Conservation (phyloP, 2,329 filamentous ascomycete genomes). For the Mariannaea elegans region DNA sequence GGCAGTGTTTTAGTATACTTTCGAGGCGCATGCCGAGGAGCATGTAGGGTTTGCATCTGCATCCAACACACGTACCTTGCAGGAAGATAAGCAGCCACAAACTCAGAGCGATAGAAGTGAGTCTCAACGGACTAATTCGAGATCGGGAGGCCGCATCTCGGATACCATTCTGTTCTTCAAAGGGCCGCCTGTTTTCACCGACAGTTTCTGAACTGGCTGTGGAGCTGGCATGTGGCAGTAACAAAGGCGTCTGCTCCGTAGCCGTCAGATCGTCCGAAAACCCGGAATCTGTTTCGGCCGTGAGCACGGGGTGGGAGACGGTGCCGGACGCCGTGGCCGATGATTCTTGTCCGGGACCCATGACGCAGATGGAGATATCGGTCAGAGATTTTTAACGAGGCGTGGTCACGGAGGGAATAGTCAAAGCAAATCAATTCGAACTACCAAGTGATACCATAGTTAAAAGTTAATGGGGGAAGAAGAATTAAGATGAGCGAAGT, state of each 20-base stretch:
- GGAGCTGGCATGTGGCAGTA: slow-evolving; percentile 18
- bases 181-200: neutral
- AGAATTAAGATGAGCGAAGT: neutral
- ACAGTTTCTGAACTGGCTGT: slow-evolving; percentile 12
- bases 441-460: neutral
- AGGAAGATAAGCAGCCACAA: slow-evolving; percentile 42
- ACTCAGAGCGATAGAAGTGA: slow-evolving; percentile 53
- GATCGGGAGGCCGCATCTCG: slow-evolving; percentile 24
- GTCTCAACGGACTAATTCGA: slow-evolving; percentile 45
- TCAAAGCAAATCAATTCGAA: neutral
- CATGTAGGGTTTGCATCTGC: neutral
- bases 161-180: slow-evolving; percentile 11
- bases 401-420: neutral
- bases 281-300: neutral
- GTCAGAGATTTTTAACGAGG: neutral
- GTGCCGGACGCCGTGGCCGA: neutral
- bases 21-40: neutral
- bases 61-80: slow-evolving; percentile 31
- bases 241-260: slow-evolving; percentile 36
- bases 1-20: slow-evolving; percentile 10
- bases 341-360: slow-evolving; percentile 18
- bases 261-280: neutral
- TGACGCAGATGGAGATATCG: neutral
- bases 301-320: neutral
- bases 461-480: neutral